Percentiles rank a stretch among this genome's conserved stretches.
Evolutionary conservation across 2,329 filamentous ascomycete species (phyloP).

Genomic region (Blastomyces gilchristii): DNA sequence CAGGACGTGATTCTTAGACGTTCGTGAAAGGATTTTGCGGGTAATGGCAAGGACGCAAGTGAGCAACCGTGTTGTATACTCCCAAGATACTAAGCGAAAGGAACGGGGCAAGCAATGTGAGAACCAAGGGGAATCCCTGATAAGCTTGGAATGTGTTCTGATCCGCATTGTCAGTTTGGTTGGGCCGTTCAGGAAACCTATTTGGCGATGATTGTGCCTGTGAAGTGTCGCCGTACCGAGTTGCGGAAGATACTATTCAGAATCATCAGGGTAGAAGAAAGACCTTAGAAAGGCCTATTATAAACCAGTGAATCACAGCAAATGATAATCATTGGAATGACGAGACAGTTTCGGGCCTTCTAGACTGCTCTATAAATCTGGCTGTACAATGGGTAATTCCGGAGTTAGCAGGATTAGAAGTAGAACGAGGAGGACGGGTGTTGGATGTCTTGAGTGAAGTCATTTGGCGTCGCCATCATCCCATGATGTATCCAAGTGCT

Average conservation of each 20-base stretch:
- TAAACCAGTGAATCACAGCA: neutral
- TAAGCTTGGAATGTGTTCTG: neutral
- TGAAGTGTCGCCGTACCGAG: neutral
- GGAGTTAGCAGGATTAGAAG: neutral
- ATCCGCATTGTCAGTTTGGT: neutral
- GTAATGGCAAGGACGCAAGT: neutral
- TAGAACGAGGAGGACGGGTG: neutral
- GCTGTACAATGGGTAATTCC: neutral
- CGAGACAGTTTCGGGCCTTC: neutral
- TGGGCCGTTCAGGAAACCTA: neutral
- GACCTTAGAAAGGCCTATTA: neutral
- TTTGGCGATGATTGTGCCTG: neutral
- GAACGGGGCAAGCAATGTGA: neutral
- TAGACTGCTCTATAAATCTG: neutral
- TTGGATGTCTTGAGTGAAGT: neutral
- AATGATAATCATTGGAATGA: neutral
- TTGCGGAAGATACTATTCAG: neutral
- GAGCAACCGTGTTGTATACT: neutral
- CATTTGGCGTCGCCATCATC: neutral
- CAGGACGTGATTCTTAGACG: neutral
- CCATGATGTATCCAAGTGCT: neutral
- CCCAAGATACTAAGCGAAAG: neutral
- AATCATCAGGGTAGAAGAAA: neutral
- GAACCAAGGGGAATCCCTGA: neutral
- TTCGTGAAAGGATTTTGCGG: neutral